phyloP scores from a whole-genome alignment of 2,329 filamentous ascomycete genomes.

The Colletotrichum spinosum region DNA sequence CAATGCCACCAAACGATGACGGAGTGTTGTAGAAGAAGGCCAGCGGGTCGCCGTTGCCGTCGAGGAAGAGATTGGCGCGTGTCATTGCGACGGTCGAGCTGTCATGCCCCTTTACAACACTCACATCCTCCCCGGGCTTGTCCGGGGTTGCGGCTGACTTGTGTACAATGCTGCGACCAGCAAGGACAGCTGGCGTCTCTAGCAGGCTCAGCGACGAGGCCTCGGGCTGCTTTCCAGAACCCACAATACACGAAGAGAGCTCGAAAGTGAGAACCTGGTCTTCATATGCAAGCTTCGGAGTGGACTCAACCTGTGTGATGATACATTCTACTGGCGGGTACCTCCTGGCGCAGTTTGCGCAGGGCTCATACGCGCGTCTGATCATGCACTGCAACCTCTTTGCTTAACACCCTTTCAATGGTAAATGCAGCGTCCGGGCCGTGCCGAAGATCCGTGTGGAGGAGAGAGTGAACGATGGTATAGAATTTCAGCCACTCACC shows the following conservation, averaged over 20 bases:
- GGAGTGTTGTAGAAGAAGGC: conserved; percentile 38
- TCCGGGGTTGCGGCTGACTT: background rate
- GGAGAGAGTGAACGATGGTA: background rate
- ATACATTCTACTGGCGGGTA: conserved; percentile 38
- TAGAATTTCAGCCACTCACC: conserved; percentile 19
- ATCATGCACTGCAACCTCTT: conserved; percentile 35
- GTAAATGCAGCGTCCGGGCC: background rate
- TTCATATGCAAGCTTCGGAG: conserved; percentile 27
- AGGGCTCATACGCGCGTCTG: conserved; percentile 21
- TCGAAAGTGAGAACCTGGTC: conserved; percentile 34
- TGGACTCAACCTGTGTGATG: conserved; percentile 24
- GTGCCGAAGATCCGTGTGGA: background rate
- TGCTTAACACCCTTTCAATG: background rate
- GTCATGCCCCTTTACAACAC: background rate
- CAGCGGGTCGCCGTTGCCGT: conserved; percentile 39
- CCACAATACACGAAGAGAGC: conserved; percentile 14
- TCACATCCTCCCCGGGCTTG: background rate
- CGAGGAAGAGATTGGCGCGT: conserved; percentile 34
- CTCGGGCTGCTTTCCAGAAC: conserved; percentile 15
- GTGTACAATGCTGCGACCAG: background rate
- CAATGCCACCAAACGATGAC: conserved; percentile 38
- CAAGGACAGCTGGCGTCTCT: background rate
- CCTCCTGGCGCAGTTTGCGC: conserved; percentile 38
- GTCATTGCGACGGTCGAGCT: background rate
- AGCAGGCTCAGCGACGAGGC: background rate